phyloP scores from a whole-genome alignment of 306 rosid genomes.

The Morella rubra region DNA sequence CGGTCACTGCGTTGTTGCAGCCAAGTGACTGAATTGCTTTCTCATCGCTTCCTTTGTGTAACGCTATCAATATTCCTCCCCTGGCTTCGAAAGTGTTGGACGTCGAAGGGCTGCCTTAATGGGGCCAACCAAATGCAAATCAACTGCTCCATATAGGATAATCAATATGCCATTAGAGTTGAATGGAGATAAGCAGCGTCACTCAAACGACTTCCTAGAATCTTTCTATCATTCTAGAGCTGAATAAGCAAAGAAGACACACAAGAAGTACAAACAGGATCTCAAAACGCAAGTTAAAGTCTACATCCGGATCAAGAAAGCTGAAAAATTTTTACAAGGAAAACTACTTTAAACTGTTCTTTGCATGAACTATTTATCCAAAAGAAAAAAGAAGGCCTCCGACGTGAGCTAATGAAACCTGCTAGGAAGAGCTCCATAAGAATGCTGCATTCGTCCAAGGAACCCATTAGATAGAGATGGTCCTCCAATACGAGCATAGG shows the following conservation, averaged over 20 bases:
- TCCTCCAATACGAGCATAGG: constrained; percentile 83
- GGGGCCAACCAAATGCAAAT: no score
- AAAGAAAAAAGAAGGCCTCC: not conserved
- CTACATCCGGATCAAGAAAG: not conserved
- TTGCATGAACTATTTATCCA: not conserved
- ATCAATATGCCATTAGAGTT: no score
- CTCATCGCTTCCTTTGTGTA: no score
- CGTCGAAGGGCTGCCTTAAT: no score
- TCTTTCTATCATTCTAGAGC: not conserved
- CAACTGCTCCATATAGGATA: no score
- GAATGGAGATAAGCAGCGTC: no score
- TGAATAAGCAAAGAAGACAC: not conserved
- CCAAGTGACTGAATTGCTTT: no score
- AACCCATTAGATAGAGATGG: constrained; percentile 67
- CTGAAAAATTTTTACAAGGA: not conserved
- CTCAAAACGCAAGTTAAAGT: not conserved
- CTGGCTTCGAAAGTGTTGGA: no score
- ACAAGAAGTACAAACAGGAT: not conserved
- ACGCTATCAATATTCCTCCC: no score
- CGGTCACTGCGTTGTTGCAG: no score
- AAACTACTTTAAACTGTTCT: not conserved
- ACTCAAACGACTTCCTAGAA: not conserved
- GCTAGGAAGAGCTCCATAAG: constrained; percentile 85
- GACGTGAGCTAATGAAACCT: constrained; percentile 41
- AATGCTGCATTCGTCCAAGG: constrained; percentile 70